A percentile compares a stretch with the other conserved stretches of the same genome.
These are phyloP conservation scores for Chenopodium formosanum DNA, from an alignment of 148 eudicot species.

Conservation along the genomic window DNA sequence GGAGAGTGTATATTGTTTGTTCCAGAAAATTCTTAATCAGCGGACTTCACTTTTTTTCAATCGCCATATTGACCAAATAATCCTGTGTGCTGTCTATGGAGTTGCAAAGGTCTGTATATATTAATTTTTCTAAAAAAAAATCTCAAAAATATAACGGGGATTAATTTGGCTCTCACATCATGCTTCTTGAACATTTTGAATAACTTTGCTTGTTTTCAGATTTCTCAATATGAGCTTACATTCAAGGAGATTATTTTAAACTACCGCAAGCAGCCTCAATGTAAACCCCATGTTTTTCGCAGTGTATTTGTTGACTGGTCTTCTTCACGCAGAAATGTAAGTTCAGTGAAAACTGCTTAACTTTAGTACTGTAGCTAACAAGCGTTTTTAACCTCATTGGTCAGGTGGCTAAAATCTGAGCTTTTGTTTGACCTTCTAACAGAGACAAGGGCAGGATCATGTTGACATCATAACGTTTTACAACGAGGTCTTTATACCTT, in stretches of 20 bases:
- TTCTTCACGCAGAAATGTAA: constrained; percentile 63
- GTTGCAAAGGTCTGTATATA: constrained; percentile 77
- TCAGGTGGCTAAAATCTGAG: constrained; percentile 10
- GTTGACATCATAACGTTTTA: constrained; percentile 93
- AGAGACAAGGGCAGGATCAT: constrained; percentile 85
- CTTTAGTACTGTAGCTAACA: neutral
- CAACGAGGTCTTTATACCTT: constrained; percentile 84
- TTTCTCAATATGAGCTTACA: constrained; percentile 71
- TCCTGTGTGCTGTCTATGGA: constrained; percentile 90
- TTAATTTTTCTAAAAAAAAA: neutral
- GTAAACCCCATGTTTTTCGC: constrained; percentile 85
- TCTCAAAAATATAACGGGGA: neutral
- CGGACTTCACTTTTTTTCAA: constrained; percentile 70
- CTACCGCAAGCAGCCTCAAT: constrained; percentile 91
- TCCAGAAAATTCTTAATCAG: constrained; percentile 70
- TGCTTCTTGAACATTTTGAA: neutral
- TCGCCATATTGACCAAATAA: constrained; percentile 93
- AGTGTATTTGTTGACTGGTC: constrained; percentile 88
- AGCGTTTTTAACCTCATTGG: neutral
- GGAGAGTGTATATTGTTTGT: constrained; percentile 83
- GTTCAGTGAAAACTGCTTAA: constrained; percentile 3
- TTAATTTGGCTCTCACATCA: neutral
- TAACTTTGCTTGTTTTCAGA: constrained; percentile 43
- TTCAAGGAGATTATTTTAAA: constrained; percentile 81
- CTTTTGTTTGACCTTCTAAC: constrained; percentile 24